Evolutionary conservation across 768 basidiomycete species (phyloP).

Genomic region (Mycena albidolilacea): DNA sequence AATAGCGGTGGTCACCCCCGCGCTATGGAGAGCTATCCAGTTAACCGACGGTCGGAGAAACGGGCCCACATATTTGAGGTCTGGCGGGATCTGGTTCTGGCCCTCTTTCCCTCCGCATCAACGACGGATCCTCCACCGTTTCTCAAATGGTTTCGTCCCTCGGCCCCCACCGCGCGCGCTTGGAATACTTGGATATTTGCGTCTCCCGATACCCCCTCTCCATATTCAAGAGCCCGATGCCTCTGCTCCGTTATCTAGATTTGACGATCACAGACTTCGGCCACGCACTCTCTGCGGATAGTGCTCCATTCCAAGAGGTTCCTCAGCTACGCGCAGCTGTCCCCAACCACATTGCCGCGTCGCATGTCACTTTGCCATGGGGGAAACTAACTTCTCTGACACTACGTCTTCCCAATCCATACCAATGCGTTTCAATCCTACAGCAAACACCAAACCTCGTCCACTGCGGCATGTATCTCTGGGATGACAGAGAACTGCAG

Average conservation of each 20-base stretch:
- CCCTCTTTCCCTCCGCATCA: neutral
- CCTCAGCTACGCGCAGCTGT: neutral
- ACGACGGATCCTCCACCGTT: too few relatives aligned
- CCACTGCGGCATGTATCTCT: neutral
- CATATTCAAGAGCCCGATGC: neutral
- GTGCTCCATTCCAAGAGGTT: neutral
- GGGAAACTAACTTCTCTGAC: neutral
- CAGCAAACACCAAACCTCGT: neutral
- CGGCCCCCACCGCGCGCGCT: neutral
- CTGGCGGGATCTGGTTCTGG: neutral
- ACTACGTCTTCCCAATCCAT: neutral
- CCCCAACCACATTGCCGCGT: neutral
- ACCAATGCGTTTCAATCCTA: neutral
- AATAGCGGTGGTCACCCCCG: neutral
- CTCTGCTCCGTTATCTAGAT: neutral
- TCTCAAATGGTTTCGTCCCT: neutral
- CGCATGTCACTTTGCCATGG: neutral
- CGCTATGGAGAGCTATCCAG: neutral
- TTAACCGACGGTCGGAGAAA: neutral
- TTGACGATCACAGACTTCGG: neutral
- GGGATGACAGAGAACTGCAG: too few relatives aligned
- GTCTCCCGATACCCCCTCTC: neutral
- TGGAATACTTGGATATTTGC: neutral
- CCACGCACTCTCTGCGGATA: neutral
- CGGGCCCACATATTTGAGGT: neutral